Conservation (phyloP, 352 stramenopile genomes). For the Globisporangium okanoganense region DNA sequence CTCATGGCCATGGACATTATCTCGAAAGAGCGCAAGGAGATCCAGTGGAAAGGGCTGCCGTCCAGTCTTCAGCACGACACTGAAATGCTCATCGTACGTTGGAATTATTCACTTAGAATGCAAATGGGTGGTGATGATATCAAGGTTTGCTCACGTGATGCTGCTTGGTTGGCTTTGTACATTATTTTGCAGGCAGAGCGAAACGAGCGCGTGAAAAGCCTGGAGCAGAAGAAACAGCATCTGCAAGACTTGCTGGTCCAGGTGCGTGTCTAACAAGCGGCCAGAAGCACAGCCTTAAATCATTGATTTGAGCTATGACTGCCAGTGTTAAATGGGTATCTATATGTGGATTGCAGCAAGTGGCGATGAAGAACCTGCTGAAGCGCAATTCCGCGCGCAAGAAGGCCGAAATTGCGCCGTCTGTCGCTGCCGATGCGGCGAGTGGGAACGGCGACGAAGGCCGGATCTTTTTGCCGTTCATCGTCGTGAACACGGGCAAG, state of each 20-base stretch:
- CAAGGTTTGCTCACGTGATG: neutral
- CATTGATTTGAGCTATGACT: neutral
- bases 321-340: neutral
- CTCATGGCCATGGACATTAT: constrained; percentile 99
- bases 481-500: constrained; percentile 94
- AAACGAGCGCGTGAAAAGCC: constrained; percentile 72
- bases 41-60: constrained; percentile 79
- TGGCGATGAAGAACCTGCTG: constrained; percentile 93
- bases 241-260: constrained; percentile 92
- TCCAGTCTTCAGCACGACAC: constrained; percentile 85
- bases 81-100: constrained; percentile 73
- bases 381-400: constrained; percentile 81
- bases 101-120: neutral
- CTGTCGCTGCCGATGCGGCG: constrained; percentile 1
- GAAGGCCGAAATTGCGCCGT: constrained; percentile 38
- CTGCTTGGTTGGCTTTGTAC: neutral
- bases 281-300: too few relatives aligned
- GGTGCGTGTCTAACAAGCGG: constrained; percentile 15
- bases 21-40: constrained; percentile 95
- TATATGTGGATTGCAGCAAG: constrained; percentile 50
- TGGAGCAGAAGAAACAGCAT: constrained; percentile 88
- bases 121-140: too few relatives aligned
- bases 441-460: constrained; percentile 47
- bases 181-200: constrained; percentile 61
- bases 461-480: constrained; percentile 95